A percentile compares a stretch with the other conserved stretches of the same genome.
Evolutionary conservation across 1,284 basidiomycete genomes (phyloP).

Genomic region (Microbotryum silenes-acaulis): DNA sequence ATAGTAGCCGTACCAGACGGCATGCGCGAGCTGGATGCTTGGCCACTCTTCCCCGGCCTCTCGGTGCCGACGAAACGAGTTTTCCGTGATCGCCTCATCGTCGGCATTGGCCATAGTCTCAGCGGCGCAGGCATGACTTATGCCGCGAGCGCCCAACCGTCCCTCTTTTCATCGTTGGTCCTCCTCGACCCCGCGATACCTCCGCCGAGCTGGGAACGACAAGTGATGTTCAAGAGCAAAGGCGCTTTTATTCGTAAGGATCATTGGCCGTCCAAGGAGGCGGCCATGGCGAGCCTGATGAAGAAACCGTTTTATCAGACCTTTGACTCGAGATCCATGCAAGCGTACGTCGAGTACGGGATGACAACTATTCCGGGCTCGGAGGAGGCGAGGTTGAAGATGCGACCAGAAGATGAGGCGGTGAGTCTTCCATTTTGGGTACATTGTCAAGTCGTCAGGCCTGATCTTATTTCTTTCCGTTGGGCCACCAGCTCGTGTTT

Average conservation of each 20-base stretch:
- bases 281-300: constrained; percentile 52
- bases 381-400: constrained; percentile 15
- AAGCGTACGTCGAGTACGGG: constrained; percentile 50
- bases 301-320: constrained; percentile 58
- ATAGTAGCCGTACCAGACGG: too few relatives aligned
- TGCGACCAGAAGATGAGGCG: constrained; percentile 17
- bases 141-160: constrained; percentile 49
- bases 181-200: constrained; percentile 71
- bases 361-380: constrained; percentile 1
- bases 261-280: constrained; percentile 47
- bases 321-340: constrained; percentile 64
- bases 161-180: constrained; percentile 62
- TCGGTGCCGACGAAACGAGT: constrained; percentile 36
- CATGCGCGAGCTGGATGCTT: too few relatives aligned
- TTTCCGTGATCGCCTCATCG: constrained; percentile 40
- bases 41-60: not conserved
- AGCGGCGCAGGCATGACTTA: constrained; percentile 52
- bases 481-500: constrained; percentile 28
- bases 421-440: constrained; percentile 6
- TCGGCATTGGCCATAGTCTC: constrained; percentile 72
- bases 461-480: not conserved
- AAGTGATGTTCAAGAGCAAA: constrained; percentile 3
- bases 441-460: too few relatives aligned
- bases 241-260: constrained; percentile 30
- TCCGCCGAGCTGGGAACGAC: constrained; percentile 28